Conservation (phyloP, 495 filamentous ascomycete genomes). For the Penicillium antarcticum region DNA sequence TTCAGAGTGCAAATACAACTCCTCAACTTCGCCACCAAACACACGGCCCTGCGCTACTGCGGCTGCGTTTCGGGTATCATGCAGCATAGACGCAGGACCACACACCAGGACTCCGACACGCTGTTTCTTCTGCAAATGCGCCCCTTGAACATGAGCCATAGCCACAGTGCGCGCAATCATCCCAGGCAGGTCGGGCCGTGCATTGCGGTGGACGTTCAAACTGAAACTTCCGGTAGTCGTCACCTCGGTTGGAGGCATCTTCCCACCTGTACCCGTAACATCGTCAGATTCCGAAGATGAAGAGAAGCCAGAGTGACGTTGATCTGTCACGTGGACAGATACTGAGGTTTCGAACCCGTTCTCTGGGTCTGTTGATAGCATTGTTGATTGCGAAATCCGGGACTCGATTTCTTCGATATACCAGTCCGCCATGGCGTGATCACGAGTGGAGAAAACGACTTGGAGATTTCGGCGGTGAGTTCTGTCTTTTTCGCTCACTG, state of each 20-base stretch:
- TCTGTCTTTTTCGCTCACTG: background rate
- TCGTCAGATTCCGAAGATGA: constrained; percentile 8
- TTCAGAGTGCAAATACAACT: constrained; percentile 53
- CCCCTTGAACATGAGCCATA: constrained; percentile 7
- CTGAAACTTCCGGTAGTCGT: constrained; percentile 19
- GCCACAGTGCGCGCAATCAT: constrained; percentile 29
- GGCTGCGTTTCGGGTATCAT: constrained; percentile 48
- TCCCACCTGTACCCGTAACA: background rate
- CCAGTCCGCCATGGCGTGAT: constrained; percentile 25
- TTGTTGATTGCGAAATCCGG: constrained; percentile 19
- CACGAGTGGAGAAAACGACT: constrained; percentile 27
- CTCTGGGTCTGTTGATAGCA: constrained; percentile 5
- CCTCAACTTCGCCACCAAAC: constrained; percentile 35
- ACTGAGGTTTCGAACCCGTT: constrained; percentile 32
- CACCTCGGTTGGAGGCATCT: constrained; percentile 10
- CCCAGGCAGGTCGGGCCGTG: constrained; percentile 36
- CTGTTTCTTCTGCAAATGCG: constrained; percentile 14
- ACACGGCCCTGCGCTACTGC: constrained; percentile 42
- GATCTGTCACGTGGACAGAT: constrained; percentile 27
- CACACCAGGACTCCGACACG: constrained; percentile 47
- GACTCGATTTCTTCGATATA: constrained; percentile 25
- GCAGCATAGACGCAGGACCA: constrained; percentile 48
- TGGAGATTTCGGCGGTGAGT: constrained; percentile 17
- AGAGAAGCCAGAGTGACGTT: constrained; percentile 4
- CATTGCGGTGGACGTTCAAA: constrained; percentile 20